phyloP scores from a whole-genome alignment of 495 filamentous ascomycete genomes.

The Penicillium tannophilum region DNA sequence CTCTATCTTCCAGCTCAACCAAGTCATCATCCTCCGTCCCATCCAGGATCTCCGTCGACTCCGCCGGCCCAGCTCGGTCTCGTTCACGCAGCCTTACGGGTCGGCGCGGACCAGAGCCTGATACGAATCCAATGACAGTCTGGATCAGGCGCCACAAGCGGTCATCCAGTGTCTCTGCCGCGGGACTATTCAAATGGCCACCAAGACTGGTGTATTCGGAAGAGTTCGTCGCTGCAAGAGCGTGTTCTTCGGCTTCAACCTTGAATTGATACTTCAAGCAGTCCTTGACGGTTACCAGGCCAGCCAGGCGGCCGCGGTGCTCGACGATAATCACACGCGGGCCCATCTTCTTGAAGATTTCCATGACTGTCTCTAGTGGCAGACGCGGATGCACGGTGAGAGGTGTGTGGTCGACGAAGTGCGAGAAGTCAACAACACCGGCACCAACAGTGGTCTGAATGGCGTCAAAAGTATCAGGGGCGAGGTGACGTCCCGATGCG shows the following conservation, averaged over 20 bases:
- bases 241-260: slow-evolving; percentile 86
- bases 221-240: slow-evolving; percentile 47
- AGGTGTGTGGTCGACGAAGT: slow-evolving; percentile 88
- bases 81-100: slow-evolving; percentile 32
- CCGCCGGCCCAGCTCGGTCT: slow-evolving; percentile 54
- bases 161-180: slow-evolving; percentile 56
- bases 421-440: slow-evolving; percentile 76
- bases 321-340: slow-evolving; percentile 93
- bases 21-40: slow-evolving; percentile 65
- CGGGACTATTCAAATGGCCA: slow-evolving; percentile 30
- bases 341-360: slow-evolving; percentile 98
- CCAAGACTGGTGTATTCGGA: slow-evolving; percentile 41
- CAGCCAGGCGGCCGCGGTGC: slow-evolving; percentile 77
- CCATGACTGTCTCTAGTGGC: slow-evolving; percentile 96
- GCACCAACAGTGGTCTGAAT: slow-evolving; percentile 59
- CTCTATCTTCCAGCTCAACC: slow-evolving; percentile 63
- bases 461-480: slow-evolving; percentile 65
- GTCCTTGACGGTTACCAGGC: slow-evolving; percentile 94
- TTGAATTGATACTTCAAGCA: slow-evolving; percentile 98
- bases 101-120: slow-evolving; percentile 12
- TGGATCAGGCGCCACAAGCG: slow-evolving; percentile 68
- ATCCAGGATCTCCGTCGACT: slow-evolving; percentile 57
- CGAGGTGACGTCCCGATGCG: slow-evolving; percentile 35
- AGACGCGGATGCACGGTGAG: slow-evolving; percentile 89
- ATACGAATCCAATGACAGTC: slow-evolving; percentile 39